Evolutionary conservation across 169 alveolate species (phyloP).

Genomic region (Nephromyces sp.): DNA sequence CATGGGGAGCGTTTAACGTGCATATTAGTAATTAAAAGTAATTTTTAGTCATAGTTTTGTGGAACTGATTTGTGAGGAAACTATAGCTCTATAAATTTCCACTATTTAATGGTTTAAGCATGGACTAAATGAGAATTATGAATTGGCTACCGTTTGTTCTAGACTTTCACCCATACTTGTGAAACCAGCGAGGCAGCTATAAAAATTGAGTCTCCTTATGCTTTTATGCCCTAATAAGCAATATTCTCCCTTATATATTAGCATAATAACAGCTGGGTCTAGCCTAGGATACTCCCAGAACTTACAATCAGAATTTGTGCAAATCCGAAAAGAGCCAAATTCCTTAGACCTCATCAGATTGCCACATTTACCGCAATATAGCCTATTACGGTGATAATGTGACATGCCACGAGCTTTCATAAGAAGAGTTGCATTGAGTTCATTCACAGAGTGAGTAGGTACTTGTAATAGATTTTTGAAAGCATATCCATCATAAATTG

Average conservation of each 20-base stretch:
- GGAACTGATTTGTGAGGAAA: background rate
- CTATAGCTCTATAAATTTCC: background rate
- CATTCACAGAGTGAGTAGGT: background rate
- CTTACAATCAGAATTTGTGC: background rate
- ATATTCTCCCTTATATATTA: background rate
- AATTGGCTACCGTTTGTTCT: conserved; percentile 11
- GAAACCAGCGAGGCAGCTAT: conserved; percentile 25
- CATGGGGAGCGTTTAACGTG: background rate
- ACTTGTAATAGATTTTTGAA: background rate
- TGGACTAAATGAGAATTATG: background rate
- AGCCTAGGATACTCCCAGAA: background rate
- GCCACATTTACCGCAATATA: conserved; percentile 1
- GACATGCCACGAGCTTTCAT: background rate
- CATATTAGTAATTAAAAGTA: background rate
- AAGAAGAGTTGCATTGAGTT: background rate
- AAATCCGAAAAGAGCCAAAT: background rate
- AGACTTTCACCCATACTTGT: conserved; percentile 27
- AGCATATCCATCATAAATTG: too few relatives aligned
- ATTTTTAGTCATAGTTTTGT: background rate
- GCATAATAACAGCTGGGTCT: conserved; percentile 8
- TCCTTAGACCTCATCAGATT: background rate
- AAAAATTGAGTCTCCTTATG: conserved; percentile 13
- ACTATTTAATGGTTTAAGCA: background rate
- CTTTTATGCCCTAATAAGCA: conserved; percentile 13
- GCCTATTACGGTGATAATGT: background rate